Evolutionary conservation across 2,329 filamentous ascomycete genomes (phyloP).

Genomic region (Rhynchosporium secalis): DNA sequence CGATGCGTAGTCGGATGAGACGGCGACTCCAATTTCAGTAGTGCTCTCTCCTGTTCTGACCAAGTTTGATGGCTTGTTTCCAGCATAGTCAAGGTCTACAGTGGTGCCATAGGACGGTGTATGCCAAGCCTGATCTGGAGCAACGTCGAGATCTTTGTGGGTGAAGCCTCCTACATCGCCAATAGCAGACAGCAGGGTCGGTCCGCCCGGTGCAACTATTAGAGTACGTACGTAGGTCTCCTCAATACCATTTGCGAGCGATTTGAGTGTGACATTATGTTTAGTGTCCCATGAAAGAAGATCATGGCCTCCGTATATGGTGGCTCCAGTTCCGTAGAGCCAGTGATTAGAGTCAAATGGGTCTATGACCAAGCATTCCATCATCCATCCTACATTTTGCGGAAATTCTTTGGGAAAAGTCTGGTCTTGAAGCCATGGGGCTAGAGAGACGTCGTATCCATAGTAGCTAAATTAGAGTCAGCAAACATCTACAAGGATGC

Average conservation of each 20-base stretch:
- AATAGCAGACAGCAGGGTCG: slow-evolving; percentile 33
- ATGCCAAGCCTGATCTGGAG: slow-evolving; percentile 23
- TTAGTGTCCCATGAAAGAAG: slow-evolving; percentile 25
- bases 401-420: slow-evolving; percentile 27
- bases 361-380: slow-evolving; percentile 58
- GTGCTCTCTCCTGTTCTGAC: slow-evolving; percentile 25
- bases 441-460: slow-evolving; percentile 28
- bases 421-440: slow-evolving; percentile 29
- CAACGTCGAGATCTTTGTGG: slow-evolving; percentile 19
- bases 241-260: slow-evolving; percentile 35
- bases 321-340: slow-evolving; percentile 61
- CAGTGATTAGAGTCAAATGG: slow-evolving; percentile 60
- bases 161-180: slow-evolving; percentile 36
- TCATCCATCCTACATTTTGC: slow-evolving; percentile 57
- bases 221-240: slow-evolving; percentile 32
- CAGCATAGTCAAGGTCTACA: slow-evolving; percentile 36
- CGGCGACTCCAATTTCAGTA: slow-evolving; percentile 19
- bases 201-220: slow-evolving; percentile 30
- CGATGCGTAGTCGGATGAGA: slow-evolving; percentile 25
- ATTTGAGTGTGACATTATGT: slow-evolving; percentile 24
- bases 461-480: slow-evolving; percentile 22
- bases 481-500: not conserved
- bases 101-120: slow-evolving; percentile 27
- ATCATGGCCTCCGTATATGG: slow-evolving; percentile 49
- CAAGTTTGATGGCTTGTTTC: slow-evolving; percentile 22